phyloP scores from a whole-genome alignment of 108 stramenopile species.

The Skeletonema costatum region DNA sequence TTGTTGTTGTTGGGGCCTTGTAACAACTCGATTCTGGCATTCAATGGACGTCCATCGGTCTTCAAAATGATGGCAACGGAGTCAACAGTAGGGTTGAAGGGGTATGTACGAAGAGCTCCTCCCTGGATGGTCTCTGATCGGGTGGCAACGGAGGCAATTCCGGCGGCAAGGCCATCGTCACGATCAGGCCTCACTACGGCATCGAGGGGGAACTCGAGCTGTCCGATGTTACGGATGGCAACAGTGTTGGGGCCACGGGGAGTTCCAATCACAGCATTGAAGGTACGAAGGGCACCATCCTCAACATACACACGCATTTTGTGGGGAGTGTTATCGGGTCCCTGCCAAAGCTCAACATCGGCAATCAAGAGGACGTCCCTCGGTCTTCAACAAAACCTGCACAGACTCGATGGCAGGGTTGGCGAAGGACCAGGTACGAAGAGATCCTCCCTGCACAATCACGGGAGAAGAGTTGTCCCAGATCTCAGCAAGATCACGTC shows the following conservation, averaged over 20 bases:
- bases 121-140: slow-evolving; percentile 69
- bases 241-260: slow-evolving; percentile 79
- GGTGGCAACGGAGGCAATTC: slow-evolving; percentile 49
- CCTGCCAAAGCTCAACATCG: slow-evolving; percentile 79
- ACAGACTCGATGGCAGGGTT: slow-evolving; percentile 61
- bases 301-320: slow-evolving; percentile 82
- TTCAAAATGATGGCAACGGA: slow-evolving; percentile 68
- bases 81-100: slow-evolving; percentile 71
- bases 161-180: slow-evolving; percentile 50
- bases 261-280: slow-evolving; percentile 71
- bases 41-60: slow-evolving; percentile 83
- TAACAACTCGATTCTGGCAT: slow-evolving; percentile 78
- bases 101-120: slow-evolving; percentile 74
- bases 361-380: slow-evolving; percentile 82
- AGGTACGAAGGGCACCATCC: slow-evolving; percentile 75
- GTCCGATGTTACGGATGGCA: slow-evolving; percentile 79
- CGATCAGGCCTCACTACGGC: slow-evolving; percentile 65
- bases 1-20: slow-evolving; percentile 91
- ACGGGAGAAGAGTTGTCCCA: slow-evolving; percentile 68
- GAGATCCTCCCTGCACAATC: slow-evolving; percentile 81
- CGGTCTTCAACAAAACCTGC: slow-evolving; percentile 76
- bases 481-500: slow-evolving; percentile 45
- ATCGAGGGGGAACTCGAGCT: slow-evolving; percentile 76
- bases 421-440: slow-evolving; percentile 73
- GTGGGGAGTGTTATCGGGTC: slow-evolving; percentile 81